Percentiles rank a stretch among this genome's conserved stretches.
These are phyloP conservation scores for Pichia sp. DNA, from an alignment of 1,139 yeast genomes.

Conservation along the genomic window DNA sequence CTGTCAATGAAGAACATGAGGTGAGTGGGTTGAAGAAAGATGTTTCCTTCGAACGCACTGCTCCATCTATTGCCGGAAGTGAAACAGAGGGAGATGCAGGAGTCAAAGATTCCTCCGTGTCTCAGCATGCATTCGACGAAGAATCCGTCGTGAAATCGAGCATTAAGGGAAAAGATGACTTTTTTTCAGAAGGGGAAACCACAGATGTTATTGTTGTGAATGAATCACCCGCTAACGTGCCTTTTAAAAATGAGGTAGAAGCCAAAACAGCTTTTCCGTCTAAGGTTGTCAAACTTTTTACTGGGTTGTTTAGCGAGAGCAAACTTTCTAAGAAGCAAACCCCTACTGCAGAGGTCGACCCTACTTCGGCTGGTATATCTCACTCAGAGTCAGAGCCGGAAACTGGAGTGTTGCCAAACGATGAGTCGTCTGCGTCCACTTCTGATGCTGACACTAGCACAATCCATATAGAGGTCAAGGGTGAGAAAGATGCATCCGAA, in stretches of 20 bases:
- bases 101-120: no score
- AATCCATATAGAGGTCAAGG: background rate
- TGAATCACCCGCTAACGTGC: background rate
- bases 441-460: conserved; percentile 18
- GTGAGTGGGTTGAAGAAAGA: no score
- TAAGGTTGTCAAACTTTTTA: background rate
- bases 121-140: no score
- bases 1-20: no score
- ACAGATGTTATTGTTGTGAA: background rate
- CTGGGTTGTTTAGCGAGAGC: background rate
- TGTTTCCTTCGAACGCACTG: no score
- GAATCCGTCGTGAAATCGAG: background rate
- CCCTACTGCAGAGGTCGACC: no score
- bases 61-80: no score
- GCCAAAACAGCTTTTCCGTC: background rate
- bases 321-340: no score
- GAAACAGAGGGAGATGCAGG: no score
- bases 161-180: background rate
- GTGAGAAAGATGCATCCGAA: background rate
- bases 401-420: no score
- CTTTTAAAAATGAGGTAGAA: background rate
- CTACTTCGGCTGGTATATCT: no score
- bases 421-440: background rate
- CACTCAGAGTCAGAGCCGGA: no score
- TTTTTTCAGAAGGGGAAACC: background rate